Evolutionary conservation across 1,284 basidiomycete species (phyloP).

Genomic region (Polyporus tsugae): DNA sequence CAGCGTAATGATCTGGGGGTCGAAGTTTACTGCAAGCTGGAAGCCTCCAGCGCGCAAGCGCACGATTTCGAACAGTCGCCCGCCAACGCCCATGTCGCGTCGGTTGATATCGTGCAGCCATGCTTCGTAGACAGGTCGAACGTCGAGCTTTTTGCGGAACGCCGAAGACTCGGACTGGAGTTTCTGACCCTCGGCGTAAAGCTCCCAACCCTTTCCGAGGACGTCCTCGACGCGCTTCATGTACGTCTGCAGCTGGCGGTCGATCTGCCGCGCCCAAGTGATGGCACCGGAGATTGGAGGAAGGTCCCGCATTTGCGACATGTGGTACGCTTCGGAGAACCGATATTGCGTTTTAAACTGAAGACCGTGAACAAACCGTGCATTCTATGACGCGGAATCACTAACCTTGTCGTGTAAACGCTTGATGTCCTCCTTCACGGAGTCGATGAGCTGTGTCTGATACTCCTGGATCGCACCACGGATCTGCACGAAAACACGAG

Average conservation of each 20-base stretch:
- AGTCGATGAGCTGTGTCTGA: slow-evolving; percentile 97
- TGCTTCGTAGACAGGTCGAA: slow-evolving; percentile 92
- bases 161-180: slow-evolving; percentile 91
- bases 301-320: slow-evolving; percentile 97
- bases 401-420: slow-evolving; percentile 89
- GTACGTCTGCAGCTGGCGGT: slow-evolving; percentile 94
- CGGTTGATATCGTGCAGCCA: slow-evolving; percentile 97
- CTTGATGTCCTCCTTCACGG: slow-evolving; percentile 98
- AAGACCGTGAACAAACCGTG: not conserved
- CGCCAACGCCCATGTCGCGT: slow-evolving; percentile 91
- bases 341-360: slow-evolving; percentile 95
- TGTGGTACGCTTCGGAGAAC: slow-evolving; percentile 95
- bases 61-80: slow-evolving; percentile 96
- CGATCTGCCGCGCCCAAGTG: slow-evolving; percentile 98
- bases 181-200: slow-evolving; percentile 98
- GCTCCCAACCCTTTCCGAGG: slow-evolving; percentile 97
- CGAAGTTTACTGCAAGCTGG: slow-evolving; percentile 95
- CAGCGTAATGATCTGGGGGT: slow-evolving; percentile 96
- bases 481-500: slow-evolving; percentile 61
- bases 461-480: slow-evolving; percentile 99
- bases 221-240: slow-evolving; percentile 99
- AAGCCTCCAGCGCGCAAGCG: slow-evolving; percentile 83
- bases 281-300: slow-evolving; percentile 98
- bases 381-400: not conserved
- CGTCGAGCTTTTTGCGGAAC: slow-evolving; percentile 97